Conservation (phyloP, 2,329 filamentous ascomycete genomes). For the Aspergillus fumigatiaffinis region DNA sequence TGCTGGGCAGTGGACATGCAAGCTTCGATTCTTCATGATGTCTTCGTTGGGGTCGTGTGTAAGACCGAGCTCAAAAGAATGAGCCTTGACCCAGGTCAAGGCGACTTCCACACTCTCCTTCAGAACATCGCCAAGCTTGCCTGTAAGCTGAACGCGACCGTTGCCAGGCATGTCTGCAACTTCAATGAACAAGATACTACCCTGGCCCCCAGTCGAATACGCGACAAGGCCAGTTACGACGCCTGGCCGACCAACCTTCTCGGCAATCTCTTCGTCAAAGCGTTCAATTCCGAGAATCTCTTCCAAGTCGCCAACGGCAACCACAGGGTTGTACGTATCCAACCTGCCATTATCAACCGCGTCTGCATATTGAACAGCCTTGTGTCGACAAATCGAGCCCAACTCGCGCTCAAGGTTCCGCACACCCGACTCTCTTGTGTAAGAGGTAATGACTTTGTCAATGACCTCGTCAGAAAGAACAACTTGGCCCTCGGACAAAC, state of each 20-base stretch:
- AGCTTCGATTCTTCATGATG: conserved; percentile 90
- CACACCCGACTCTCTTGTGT: conserved; percentile 94
- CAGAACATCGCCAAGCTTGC: conserved; percentile 91
- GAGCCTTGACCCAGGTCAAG: conserved; percentile 93
- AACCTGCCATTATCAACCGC: conserved; percentile 70
- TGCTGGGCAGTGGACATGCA: conserved; percentile 94
- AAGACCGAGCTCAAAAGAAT: conserved; percentile 85
- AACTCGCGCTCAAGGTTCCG: conserved; percentile 95
- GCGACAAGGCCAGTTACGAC: conserved; percentile 95
- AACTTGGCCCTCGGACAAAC: conserved; percentile 71
- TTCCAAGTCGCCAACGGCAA: conserved; percentile 79
- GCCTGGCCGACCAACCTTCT: conserved; percentile 75
- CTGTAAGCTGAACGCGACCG: conserved; percentile 89
- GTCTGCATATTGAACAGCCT: conserved; percentile 92
- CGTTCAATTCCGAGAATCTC: conserved; percentile 87
- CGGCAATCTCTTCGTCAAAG: conserved; percentile 93
- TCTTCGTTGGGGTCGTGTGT: conserved; percentile 77
- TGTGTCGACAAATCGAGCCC: conserved; percentile 87
- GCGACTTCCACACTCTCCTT: conserved; percentile 97
- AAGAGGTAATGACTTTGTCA: conserved; percentile 91
- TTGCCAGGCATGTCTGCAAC: conserved; percentile 94
- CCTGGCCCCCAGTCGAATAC: conserved; percentile 87
- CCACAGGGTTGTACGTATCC: conserved; percentile 66
- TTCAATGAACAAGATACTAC: conserved; percentile 96
- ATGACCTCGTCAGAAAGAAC: conserved; percentile 76